These are phyloP conservation scores for Pseudopediastrum boryanum DNA, from an alignment of 139 green algal species.

Conservation along the genomic window DNA sequence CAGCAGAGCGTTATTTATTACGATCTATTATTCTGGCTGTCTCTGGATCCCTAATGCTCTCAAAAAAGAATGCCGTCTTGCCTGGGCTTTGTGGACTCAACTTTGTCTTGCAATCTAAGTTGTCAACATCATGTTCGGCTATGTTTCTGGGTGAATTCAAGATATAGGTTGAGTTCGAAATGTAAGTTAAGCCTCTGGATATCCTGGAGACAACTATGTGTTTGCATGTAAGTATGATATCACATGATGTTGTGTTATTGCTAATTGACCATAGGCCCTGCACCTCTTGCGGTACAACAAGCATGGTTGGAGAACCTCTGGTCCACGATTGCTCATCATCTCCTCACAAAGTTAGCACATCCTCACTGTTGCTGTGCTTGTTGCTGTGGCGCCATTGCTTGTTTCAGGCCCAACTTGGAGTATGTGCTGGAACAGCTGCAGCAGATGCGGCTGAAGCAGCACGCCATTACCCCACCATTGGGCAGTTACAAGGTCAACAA, in stretches of 20 bases:
- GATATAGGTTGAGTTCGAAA: too few species aligned
- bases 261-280: neutral
- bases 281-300: neutral
- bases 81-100: too few species aligned
- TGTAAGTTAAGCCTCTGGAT: too few species aligned
- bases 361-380: neutral
- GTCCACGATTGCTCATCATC: neutral
- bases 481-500: constrained; percentile 7
- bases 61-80: too few species aligned
- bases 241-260: neutral
- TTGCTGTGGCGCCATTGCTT: neutral
- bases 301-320: neutral
- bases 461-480: constrained; percentile 20
- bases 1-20: too few species aligned
- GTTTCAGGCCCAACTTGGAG: constrained; percentile 35
- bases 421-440: constrained; percentile 30
- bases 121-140: too few species aligned
- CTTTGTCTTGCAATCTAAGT: too few species aligned
- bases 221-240: too few species aligned
- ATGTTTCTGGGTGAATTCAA: too few species aligned
- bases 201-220: too few species aligned
- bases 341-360: neutral
- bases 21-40: too few species aligned
- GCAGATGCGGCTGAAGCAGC: constrained; percentile 25
- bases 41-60: too few species aligned